A percentile compares a stretch with the other conserved stretches of the same genome.
These are phyloP conservation scores for Batkoa obscura DNA, from an alignment of 371 early-diverging fungal species.

Conservation along the genomic window DNA sequence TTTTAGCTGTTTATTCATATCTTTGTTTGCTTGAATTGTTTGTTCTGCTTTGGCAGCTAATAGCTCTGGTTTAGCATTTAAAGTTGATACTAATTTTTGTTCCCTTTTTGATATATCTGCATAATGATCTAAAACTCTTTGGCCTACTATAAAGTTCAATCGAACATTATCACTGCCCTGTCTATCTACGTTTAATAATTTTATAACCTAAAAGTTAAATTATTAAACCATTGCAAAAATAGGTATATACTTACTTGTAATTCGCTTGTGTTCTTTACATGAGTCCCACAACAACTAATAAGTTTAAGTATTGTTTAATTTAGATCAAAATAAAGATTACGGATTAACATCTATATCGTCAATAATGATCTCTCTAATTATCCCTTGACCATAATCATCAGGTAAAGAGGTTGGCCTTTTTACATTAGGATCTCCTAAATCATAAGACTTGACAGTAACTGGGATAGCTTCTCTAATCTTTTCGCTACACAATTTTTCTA, in stretches of 20 bases:
- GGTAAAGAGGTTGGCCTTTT: not conserved
- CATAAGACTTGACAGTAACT: not conserved
- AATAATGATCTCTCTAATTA: not conserved
- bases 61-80: not conserved
- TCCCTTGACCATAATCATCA: not conserved
- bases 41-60: too few relatives aligned
- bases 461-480: not conserved
- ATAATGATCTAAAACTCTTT: not conserved
- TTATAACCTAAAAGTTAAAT: not conserved
- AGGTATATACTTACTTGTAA: not conserved
- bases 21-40: not conserved
- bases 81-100: not conserved
- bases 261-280: not conserved
- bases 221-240: not conserved
- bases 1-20: not conserved
- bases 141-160: not conserved
- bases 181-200: not conserved
- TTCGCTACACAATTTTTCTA: not conserved
- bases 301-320: not conserved
- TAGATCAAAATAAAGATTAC: not conserved
- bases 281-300: constrained; percentile 2
- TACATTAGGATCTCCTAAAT: not conserved
- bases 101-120: not conserved
- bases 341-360: constrained; percentile 1
- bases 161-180: not conserved